phyloP scores from a whole-genome alignment of 495 filamentous ascomycete species.

The Aspergillus leporis region DNA sequence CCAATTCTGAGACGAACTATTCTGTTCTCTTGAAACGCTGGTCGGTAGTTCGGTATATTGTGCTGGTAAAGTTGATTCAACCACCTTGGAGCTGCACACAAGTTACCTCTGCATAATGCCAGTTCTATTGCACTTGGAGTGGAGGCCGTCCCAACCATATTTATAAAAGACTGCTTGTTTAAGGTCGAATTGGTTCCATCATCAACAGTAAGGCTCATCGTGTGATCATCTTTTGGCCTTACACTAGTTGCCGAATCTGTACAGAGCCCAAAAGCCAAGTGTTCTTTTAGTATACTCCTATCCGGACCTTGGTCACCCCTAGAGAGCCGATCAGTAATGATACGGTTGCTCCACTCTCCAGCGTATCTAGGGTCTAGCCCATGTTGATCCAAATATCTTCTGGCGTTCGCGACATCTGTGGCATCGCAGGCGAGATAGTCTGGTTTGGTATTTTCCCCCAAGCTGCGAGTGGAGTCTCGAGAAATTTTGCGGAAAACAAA shows the following conservation, averaged over 20 bases:
- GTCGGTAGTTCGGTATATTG: background rate
- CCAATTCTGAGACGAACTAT: conserved; percentile 22
- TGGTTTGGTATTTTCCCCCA: conserved; percentile 10
- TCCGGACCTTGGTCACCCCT: background rate
- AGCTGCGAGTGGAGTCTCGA: conserved; percentile 13
- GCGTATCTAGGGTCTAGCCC: conserved; percentile 27
- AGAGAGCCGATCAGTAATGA: conserved; percentile 16
- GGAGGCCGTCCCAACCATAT: conserved; percentile 8
- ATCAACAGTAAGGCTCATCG: background rate
- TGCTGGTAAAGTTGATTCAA: conserved; percentile 5
- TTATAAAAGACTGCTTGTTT: conserved; percentile 10
- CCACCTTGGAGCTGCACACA: conserved; percentile 4
- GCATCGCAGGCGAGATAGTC: conserved; percentile 30
- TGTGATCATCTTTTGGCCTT: background rate
- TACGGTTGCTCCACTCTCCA: conserved; percentile 35
- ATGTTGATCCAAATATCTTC: conserved; percentile 28
- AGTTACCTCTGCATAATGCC: background rate
- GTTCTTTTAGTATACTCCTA: background rate
- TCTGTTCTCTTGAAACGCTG: conserved; percentile 3
- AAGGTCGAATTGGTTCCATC: background rate
- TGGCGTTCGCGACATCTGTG: conserved; percentile 29
- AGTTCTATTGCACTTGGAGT: background rate
- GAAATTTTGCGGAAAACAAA: conserved; percentile 25
- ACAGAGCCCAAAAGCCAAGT: background rate
- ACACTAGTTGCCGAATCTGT: background rate